These are phyloP conservation scores for Athelia sp. DNA, from an alignment of 1,284 basidiomycete genomes.

Conservation along the genomic window DNA sequence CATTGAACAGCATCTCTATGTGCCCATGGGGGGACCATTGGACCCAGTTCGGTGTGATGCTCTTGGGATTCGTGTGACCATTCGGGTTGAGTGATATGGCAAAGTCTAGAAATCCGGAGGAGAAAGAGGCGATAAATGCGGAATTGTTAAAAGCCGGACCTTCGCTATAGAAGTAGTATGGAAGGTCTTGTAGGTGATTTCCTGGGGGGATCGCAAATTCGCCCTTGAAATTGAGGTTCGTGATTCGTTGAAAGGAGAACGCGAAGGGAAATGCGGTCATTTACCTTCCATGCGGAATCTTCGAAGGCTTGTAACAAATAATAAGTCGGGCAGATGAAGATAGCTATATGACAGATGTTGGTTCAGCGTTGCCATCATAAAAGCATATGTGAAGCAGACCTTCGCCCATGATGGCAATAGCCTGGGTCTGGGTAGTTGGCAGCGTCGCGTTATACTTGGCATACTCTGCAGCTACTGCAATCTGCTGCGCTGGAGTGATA, in stretches of 20 bases:
- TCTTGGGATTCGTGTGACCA: conserved; percentile 21
- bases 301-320: conserved; percentile 24
- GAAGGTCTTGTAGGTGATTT: conserved; percentile 25
- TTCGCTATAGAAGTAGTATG: conserved; percentile 27
- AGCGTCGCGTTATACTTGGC: conserved; percentile 7
- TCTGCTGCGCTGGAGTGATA: conserved; percentile 17
- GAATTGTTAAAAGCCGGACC: conserved; percentile 27
- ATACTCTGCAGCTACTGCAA: conserved; percentile 16
- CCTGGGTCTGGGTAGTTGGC: conserved; percentile 20
- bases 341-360: conserved; percentile 17
- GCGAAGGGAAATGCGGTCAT: not conserved
- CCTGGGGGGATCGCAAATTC: conserved; percentile 34
- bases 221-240: conserved; percentile 13
- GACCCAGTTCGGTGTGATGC: conserved; percentile 25
- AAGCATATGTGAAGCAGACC: not conserved
- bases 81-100: conserved; percentile 31
- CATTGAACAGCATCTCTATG: conserved; percentile 33
- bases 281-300: conserved; percentile 27
- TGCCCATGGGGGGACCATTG: conserved; percentile 12
- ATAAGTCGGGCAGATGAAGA: conserved; percentile 33
- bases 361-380: not conserved
- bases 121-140: conserved; percentile 32
- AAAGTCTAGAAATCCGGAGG: conserved; percentile 33
- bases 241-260: not conserved
- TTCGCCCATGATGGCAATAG: conserved; percentile 2